These are phyloP conservation scores for Fagopyrum esculentum DNA, from an alignment of 148 eudicot genomes.

Conservation along the genomic window DNA sequence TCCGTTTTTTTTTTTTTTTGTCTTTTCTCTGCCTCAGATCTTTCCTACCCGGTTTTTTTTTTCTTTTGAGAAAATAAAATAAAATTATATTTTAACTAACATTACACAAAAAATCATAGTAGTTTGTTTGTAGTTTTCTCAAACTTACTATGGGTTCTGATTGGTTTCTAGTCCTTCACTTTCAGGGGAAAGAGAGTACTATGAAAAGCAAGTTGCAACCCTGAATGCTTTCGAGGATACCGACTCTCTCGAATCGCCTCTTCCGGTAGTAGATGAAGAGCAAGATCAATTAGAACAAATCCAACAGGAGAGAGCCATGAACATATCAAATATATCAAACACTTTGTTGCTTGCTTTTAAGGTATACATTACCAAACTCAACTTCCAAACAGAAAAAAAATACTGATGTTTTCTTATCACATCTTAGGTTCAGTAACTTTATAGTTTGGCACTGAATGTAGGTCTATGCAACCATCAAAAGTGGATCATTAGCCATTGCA, in stretches of 20 bases:
- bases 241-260: conserved; percentile 30
- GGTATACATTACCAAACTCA: conserved; percentile 26
- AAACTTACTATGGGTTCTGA: background rate
- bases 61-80: no score
- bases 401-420: background rate
- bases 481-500: conserved; percentile 69
- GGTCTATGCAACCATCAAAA: conserved; percentile 60
- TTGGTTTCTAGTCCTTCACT: background rate
- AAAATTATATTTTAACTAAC: no score
- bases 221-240: conserved; percentile 66
- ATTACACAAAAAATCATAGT: no score
- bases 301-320: conserved; percentile 66
- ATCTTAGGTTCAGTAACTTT: background rate
- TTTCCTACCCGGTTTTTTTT: no score
- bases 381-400: background rate
- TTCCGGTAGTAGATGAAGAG: conserved; percentile 32
- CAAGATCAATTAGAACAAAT: conserved; percentile 39
- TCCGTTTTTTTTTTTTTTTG: no score
- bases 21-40: no score
- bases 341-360: conserved; percentile 49
- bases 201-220: conserved; percentile 60
- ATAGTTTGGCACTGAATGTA: conserved; percentile 18
- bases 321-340: conserved; percentile 55
- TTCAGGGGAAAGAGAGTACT: conserved; percentile 64
- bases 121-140: no score